Base-by-base conservation (phyloP, 225 moss, liverwort and hornwort species). In the Polytrichum formosum region DNA sequence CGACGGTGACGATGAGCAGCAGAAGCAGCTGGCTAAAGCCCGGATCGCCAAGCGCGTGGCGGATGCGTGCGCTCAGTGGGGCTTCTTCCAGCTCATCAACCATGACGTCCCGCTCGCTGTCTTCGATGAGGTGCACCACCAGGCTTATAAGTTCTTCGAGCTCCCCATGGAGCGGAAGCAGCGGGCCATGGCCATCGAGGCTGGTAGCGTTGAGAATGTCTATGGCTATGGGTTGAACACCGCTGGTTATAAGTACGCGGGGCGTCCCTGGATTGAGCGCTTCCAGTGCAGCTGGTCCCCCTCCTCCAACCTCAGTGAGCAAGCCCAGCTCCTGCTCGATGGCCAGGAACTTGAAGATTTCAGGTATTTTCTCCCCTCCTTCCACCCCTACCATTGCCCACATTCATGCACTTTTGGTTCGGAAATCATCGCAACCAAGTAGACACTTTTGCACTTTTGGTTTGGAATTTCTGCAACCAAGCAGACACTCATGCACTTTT, bases 241-340 rank as follows among this genome's bases (percentile, higher is more conserved):
- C 18, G 4, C 85, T 6, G 86, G 83, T 22, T 86, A 18, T 64
- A 86, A 86, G 26, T 86, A 86, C 54, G 78, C 83, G 1, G 83
- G 83, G 6, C 80, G 80, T 1, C 86, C 86, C 22, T 86, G 86
- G 86, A 83, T 86, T 63, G 86, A 86, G 70, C 83, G 83, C 26
- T 86, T 83, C 65, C 83, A 80, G 70, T 86, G 78, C 68, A 80
- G 80, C 63, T 83, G 80, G 83, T 78, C 83, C 16, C 86, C 83
- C 3, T 18, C 37, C 21, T 77, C 77, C 67, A 83, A 83, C 6
- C 35, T 86, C 28, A 71, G 68, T 1, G 86, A 86, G 67, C 80
- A 80, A 17, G 86, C 86, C 6, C 77, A 78, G 65, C 72, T 69
- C 2, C 66, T 86, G 0, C 83, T 83, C 0, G 74, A 82, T 5